phyloP scores from a whole-genome alignment of 2,329 filamentous ascomycete species.

The Colletotrichum musae region DNA sequence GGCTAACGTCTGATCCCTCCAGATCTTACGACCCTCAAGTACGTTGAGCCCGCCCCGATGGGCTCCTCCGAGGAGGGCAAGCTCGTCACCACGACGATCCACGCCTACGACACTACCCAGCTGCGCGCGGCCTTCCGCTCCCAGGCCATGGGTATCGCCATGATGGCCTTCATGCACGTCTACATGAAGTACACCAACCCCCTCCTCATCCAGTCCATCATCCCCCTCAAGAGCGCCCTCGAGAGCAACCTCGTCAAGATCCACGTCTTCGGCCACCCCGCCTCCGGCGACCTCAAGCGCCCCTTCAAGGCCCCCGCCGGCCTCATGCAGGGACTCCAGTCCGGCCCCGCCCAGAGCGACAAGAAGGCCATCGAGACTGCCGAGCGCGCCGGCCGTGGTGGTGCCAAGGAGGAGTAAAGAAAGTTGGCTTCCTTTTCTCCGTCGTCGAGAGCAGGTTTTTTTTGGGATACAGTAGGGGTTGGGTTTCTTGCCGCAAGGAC shows the following conservation, averaged over 20 bases:
- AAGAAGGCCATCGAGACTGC: slow-evolving; percentile 88
- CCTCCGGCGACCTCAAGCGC: slow-evolving; percentile 90
- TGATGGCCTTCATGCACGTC: slow-evolving; percentile 99
- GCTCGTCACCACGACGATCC: slow-evolving; percentile 95
- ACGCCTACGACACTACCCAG: slow-evolving; percentile 93
- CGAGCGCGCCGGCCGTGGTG: slow-evolving; percentile 81
- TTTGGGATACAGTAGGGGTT: slow-evolving; percentile 46
- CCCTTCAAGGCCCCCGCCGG: slow-evolving; percentile 92
- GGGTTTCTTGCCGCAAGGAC: neutral
- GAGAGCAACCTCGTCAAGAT: slow-evolving; percentile 98
- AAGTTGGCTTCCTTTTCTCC: no score
- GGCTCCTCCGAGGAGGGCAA: slow-evolving; percentile 95
- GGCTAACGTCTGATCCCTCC: slow-evolving; percentile 7
- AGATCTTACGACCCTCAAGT: slow-evolving; percentile 99
- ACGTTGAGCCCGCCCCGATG: slow-evolving; percentile 95
- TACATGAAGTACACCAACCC: slow-evolving; percentile 99
- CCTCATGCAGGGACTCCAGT: slow-evolving; percentile 84
- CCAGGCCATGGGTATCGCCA: slow-evolving; percentile 95
- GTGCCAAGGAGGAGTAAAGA: slow-evolving; percentile 79
- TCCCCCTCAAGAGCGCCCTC: slow-evolving; percentile 94
- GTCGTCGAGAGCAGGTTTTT: neutral
- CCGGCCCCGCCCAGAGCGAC: slow-evolving; percentile 86
- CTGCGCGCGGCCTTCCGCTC: slow-evolving; percentile 88
- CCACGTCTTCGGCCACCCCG: slow-evolving; percentile 88
- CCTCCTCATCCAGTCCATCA: slow-evolving; percentile 97